Evolutionary conservation across 257 asterid species (phyloP), one percentile per base, ranked within the genome.

Genomic region (Fraxinus anomala): DNA sequence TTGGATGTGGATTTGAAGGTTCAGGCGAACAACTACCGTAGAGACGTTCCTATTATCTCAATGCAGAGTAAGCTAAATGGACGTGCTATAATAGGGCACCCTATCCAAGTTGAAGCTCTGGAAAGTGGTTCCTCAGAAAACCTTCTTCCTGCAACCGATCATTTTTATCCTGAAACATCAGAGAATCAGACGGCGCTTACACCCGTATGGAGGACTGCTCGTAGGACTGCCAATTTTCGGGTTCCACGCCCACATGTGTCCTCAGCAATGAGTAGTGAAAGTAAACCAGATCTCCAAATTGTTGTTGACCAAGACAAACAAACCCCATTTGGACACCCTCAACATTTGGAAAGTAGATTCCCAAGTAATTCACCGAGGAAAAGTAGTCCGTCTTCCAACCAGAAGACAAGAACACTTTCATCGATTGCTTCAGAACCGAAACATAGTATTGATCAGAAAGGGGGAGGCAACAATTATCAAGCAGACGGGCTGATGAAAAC

Each of bases 11-110:
- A 93, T 67, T 70, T 93, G 82, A 87, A 89, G 82, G 98, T 96
- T 65, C 91, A 93, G 73, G 92, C 92, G 66, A 89, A 88, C 85
- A 87, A 96, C 85, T 91, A 89, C 65, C 80, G 89, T 51, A 88
- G 88, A 82, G 94, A 86, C 42, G 97, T 91, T 37, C 97, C 99
- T 26, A 85, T 96, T 86, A 92, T 92, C 83, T 96, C 97, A 30
- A 61, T 96, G 85, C 89, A 82, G 88, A 96, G 99, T 73, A 92
- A 90, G 87, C 56, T 91, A 72, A 93, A 89, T 59, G 99, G 98
- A 28, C 96, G 89, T 79, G 96, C 99, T 6, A 91, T 96, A 66
- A 75, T 96, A 31, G 99, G 99, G 70, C 97, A 96, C 68, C 98
- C 97, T 7, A 78, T 92, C 86, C 92, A 87, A 88, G 75, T 91